Percentiles rank a stretch among this genome's conserved stretches.
phyloP scores from a whole-genome alignment of 371 early-diverging fungal genomes.

The Syncephalastrum racemosum region DNA sequence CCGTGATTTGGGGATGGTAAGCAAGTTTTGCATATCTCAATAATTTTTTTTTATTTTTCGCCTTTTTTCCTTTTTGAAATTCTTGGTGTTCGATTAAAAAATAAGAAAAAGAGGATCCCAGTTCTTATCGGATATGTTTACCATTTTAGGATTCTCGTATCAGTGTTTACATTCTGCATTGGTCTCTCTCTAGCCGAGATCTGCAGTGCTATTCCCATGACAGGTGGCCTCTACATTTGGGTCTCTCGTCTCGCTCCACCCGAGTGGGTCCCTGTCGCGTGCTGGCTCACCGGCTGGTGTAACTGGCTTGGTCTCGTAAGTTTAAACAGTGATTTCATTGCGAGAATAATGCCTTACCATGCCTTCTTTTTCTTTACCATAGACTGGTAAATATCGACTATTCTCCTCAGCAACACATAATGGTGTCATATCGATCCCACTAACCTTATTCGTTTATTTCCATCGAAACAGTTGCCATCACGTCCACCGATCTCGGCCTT shows the following conservation, averaged over 20 bases:
- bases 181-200: slow-evolving; percentile 75
- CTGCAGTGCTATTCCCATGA: slow-evolving; percentile 69
- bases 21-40: too few relatives aligned
- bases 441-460: not conserved
- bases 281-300: slow-evolving; percentile 59
- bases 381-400: slow-evolving; percentile 20
- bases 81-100: too few relatives aligned
- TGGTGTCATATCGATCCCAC: not conserved
- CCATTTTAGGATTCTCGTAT: slow-evolving; percentile 38
- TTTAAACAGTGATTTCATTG: not conserved
- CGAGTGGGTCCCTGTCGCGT: slow-evolving; percentile 55
- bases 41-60: too few relatives aligned
- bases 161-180: slow-evolving; percentile 61
- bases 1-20: slow-evolving; percentile 69
- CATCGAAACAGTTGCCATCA: slow-evolving; percentile 40
- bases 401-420: not conserved
- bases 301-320: slow-evolving; percentile 59
- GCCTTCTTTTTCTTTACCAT: not conserved
- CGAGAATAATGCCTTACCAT: too few relatives aligned
- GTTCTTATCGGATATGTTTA: too few relatives aligned
- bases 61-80: too few relatives aligned
- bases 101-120: too few relatives aligned
- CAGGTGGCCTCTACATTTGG: slow-evolving; percentile 65
- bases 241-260: slow-evolving; percentile 55
- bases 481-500: slow-evolving; percentile 54